A percentile compares a stretch with the other conserved stretches of the same genome.
Evolutionary conservation across 2,329 filamentous ascomycete species (phyloP).

Genomic region (Pseudocercospora macadamiae): DNA sequence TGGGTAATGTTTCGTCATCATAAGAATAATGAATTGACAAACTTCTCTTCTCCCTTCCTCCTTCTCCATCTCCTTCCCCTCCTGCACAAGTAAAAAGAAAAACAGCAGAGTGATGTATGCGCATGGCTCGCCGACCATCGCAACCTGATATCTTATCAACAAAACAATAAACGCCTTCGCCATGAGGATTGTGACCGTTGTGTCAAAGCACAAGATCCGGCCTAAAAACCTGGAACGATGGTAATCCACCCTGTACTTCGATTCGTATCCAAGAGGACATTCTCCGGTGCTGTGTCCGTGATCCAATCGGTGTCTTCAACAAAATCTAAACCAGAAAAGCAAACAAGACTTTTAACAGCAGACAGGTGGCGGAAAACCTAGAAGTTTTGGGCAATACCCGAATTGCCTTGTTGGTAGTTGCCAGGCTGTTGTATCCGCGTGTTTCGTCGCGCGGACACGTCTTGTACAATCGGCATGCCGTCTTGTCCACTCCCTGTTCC

Average conservation of each 20-base stretch:
- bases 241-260: conserved; percentile 2
- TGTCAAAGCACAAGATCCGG: conserved; percentile 17
- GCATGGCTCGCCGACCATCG: conserved; percentile 2
- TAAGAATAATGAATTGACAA: conserved; percentile 2
- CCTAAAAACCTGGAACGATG: conserved; percentile 10
- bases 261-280: conserved; percentile 13
- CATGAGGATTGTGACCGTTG: conserved; percentile 11
- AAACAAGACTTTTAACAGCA: neutral
- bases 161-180: conserved; percentile 21
- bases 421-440: conserved; percentile 91
- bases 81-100: neutral
- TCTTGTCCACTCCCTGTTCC: conserved; percentile 49
- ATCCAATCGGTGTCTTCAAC: conserved; percentile 9
- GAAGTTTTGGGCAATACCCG: conserved; percentile 96
- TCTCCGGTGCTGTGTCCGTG: conserved; percentile 12
- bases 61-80: neutral
- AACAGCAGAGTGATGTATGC: conserved; percentile 13
- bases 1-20: conserved; percentile 9
- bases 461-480: conserved; percentile 82
- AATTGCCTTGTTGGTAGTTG: conserved; percentile 84
- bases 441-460: conserved; percentile 89
- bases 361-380: conserved; percentile 46
- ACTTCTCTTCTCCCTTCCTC: conserved; percentile 7
- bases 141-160: conserved; percentile 12
- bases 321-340: neutral